Conservation (phyloP, 208 protist species). For the Leishmania tropica region DNA sequence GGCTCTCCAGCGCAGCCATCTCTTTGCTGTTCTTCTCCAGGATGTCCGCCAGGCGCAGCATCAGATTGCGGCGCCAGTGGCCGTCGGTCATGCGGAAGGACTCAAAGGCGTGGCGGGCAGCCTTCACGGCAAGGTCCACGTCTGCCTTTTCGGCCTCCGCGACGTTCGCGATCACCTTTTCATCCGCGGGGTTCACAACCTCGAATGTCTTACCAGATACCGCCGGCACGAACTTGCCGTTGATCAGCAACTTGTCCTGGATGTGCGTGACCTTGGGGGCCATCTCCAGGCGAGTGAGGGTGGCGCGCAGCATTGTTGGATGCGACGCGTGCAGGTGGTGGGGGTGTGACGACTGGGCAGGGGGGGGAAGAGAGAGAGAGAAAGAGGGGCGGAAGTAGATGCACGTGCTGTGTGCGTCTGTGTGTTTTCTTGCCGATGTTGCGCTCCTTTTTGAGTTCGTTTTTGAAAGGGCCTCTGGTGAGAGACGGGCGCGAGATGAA, state of each 20-base stretch:
- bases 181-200: constrained; percentile 79
- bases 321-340: no score
- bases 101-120: constrained; percentile 68
- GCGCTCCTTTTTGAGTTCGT: no score
- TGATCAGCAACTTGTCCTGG: constrained; percentile 87
- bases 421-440: background rate
- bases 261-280: constrained; percentile 44
- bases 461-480: no score
- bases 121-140: constrained; percentile 84
- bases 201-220: constrained; percentile 72
- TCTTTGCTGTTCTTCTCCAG: constrained; percentile 68
- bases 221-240: constrained; percentile 80
- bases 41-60: constrained; percentile 81
- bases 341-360: background rate
- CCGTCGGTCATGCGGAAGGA: constrained; percentile 49
- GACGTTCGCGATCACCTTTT: constrained; percentile 76
- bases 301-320: constrained; percentile 27
- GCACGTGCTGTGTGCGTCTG: background rate
- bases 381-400: background rate
- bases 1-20: constrained; percentile 79
- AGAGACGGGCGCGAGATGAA: no score
- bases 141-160: constrained; percentile 78
- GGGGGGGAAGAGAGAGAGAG: background rate
- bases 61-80: constrained; percentile 50
- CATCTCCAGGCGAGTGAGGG: constrained; percentile 25